Conservation (phyloP, 2,329 filamentous ascomycete species). For the Trichophyton schoenleinii region DNA sequence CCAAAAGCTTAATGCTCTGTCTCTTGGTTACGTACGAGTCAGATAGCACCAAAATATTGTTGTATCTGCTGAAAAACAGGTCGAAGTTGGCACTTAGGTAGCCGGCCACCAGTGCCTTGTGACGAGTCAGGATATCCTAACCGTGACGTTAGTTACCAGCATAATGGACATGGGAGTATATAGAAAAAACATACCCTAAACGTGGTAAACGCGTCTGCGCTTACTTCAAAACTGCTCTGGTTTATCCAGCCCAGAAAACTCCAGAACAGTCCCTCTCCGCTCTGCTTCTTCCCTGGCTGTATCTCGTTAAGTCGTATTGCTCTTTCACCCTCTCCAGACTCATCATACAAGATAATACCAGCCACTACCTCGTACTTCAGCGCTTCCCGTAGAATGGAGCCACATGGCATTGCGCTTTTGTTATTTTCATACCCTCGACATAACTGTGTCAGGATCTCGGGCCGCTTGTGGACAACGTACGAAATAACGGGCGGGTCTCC, state of each 20-base stretch:
- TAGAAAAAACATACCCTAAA: slow-evolving; percentile 56
- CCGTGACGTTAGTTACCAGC: not conserved
- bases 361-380: slow-evolving; percentile 84
- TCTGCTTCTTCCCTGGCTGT: slow-evolving; percentile 61
- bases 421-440: slow-evolving; percentile 83
- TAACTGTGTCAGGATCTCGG: slow-evolving; percentile 74
- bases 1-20: slow-evolving; percentile 93
- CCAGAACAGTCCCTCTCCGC: slow-evolving; percentile 84
- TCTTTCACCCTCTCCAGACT: slow-evolving; percentile 61
- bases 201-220: slow-evolving; percentile 92
- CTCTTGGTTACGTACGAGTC: slow-evolving; percentile 96
- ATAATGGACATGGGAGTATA: not conserved
- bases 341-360: slow-evolving; percentile 84
- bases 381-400: slow-evolving; percentile 77
- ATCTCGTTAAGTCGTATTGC: slow-evolving; percentile 66
- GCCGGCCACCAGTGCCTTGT: slow-evolving; percentile 79
- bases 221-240: slow-evolving; percentile 89
- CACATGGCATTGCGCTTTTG: slow-evolving; percentile 83
- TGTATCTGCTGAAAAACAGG: slow-evolving; percentile 84
- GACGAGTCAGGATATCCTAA: slow-evolving; percentile 83
- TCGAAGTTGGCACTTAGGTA: slow-evolving; percentile 87
- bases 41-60: slow-evolving; percentile 73
- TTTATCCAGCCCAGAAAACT: slow-evolving; percentile 96
- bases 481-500: slow-evolving; percentile 74
- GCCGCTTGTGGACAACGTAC: slow-evolving; percentile 74